Conservation (phyloP, 441 rosid species). For the Populus hybrid region DNA sequence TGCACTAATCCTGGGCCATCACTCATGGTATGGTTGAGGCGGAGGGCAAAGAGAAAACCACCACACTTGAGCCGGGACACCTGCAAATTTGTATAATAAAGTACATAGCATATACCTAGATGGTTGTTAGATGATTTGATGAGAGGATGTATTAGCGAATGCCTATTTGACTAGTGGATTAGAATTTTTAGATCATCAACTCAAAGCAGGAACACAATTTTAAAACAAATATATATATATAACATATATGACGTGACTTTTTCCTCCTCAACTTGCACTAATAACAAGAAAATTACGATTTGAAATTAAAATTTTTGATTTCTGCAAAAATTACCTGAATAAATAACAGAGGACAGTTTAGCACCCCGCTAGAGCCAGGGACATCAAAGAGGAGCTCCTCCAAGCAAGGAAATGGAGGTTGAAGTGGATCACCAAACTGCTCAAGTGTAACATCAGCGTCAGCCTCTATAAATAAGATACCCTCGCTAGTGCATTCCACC, state of each 20-base stretch:
- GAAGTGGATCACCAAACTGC: slow-evolving; percentile 38
- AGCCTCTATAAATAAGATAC: slow-evolving; percentile 33
- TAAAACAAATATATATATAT: no score
- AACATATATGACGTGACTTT: no score
- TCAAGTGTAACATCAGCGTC: slow-evolving; percentile 30
- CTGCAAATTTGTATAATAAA: no score
- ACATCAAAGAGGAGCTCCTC: slow-evolving; percentile 47
- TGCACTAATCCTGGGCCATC: slow-evolving; percentile 38
- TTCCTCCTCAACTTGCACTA: no score
- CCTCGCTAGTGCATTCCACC: slow-evolving; percentile 39
- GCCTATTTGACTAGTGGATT: no score
- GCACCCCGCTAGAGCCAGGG: slow-evolving; percentile 35
- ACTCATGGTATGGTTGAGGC: slow-evolving; percentile 40
- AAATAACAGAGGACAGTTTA: slow-evolving; percentile 44
- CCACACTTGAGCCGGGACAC: slow-evolving; percentile 22
- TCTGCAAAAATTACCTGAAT: slow-evolving; percentile 34
- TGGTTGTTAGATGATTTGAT: no score
- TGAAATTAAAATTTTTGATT: no score
- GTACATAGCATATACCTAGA: no score
- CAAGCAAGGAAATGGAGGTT: slow-evolving; percentile 52
- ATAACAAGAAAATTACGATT: no score
- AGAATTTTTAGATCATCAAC: no score
- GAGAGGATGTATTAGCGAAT: no score
- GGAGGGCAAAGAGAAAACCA: slow-evolving; percentile 40
- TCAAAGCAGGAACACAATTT: no score